phyloP scores from a whole-genome alignment of 768 basidiomycete genomes.

The Auricularia cornea region DNA sequence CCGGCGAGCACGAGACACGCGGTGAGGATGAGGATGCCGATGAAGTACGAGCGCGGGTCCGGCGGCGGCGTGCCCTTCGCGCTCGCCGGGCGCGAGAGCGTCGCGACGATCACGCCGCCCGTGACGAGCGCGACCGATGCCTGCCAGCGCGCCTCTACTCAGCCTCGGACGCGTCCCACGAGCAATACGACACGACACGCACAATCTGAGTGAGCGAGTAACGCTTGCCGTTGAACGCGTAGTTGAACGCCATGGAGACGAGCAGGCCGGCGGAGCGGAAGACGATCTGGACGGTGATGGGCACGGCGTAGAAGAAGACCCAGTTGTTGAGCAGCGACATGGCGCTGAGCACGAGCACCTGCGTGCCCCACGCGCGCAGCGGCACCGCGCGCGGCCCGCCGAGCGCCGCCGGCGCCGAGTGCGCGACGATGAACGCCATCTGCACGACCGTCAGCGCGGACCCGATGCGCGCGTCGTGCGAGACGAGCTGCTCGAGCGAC shows the following conservation, averaged over 20 bases:
- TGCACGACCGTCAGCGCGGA: conserved; percentile 80
- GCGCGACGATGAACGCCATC: conserved; percentile 67
- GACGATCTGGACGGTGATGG: conserved; percentile 71
- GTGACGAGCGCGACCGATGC: conserved; percentile 60
- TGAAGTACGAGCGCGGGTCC: conserved; percentile 41
- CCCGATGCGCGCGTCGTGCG: conserved; percentile 59
- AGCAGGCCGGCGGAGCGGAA: conserved; percentile 71
- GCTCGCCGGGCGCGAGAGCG: conserved; percentile 49
- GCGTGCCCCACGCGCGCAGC: conserved; percentile 54
- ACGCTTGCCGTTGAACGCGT: conserved; percentile 8
- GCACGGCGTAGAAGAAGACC: conserved; percentile 70
- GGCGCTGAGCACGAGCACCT: conserved; percentile 59
- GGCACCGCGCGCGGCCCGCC: conserved; percentile 56
- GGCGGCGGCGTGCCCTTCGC: conserved; percentile 16
- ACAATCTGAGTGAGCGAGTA: background rate
- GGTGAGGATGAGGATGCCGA: conserved; percentile 63
- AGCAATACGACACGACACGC: background rate
- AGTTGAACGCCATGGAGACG: background rate
- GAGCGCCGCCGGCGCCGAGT: conserved; percentile 58
- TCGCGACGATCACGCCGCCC: conserved; percentile 61
- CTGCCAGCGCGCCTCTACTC: conserved; percentile 25
- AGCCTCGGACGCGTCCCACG: background rate
- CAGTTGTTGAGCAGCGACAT: conserved; percentile 73
- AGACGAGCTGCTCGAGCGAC: conserved; percentile 67
- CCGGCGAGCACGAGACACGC: conserved; percentile 60